Conservation (phyloP, 2,329 filamentous ascomycete species). For the Colletotrichum musicola region DNA sequence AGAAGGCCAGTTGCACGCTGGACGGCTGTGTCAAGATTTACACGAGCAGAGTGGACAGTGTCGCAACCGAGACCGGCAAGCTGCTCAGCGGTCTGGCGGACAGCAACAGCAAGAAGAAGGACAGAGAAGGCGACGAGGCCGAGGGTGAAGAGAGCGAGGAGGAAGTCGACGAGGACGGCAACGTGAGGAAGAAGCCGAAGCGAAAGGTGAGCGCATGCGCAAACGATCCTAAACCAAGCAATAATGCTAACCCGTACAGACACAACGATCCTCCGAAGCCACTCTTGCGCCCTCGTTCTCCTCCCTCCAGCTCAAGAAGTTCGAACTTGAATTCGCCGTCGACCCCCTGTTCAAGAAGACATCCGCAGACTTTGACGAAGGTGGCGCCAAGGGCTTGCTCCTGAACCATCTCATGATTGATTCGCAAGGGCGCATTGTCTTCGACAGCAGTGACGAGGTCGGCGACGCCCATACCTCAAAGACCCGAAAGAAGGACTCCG, state of each 20-base stretch:
- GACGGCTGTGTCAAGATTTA: conserved; percentile 99
- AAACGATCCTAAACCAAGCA: not conserved
- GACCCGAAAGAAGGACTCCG: conserved; percentile 53
- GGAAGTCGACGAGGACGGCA: conserved; percentile 73
- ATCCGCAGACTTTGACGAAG: conserved; percentile 97
- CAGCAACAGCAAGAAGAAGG: conserved; percentile 81
- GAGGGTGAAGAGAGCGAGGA: conserved; percentile 77
- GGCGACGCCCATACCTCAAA: conserved; percentile 63
- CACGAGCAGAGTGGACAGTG: conserved; percentile 97
- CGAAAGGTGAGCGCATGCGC: conserved; percentile 73
- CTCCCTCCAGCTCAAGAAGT: conserved; percentile 93
- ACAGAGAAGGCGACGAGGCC: conserved; percentile 71
- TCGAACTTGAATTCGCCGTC: conserved; percentile 95
- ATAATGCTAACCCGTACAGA: conserved; percentile 51
- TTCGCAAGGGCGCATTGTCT: conserved; percentile 90
- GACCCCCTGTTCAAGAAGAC: conserved; percentile 99
- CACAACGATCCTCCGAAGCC: conserved; percentile 87
- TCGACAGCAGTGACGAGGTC: conserved; percentile 95
- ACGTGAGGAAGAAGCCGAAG: conserved; percentile 72
- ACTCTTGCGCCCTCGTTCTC: conserved; percentile 91
- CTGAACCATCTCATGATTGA: conserved; percentile 98
- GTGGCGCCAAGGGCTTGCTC: conserved; percentile 93
- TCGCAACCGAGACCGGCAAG: conserved; percentile 96
- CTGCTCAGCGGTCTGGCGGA: conserved; percentile 93
- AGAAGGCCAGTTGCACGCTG: conserved; percentile 96